Evolutionary conservation across 257 asterid genomes (phyloP).

Genomic region (Solanum megistacrolobum): DNA sequence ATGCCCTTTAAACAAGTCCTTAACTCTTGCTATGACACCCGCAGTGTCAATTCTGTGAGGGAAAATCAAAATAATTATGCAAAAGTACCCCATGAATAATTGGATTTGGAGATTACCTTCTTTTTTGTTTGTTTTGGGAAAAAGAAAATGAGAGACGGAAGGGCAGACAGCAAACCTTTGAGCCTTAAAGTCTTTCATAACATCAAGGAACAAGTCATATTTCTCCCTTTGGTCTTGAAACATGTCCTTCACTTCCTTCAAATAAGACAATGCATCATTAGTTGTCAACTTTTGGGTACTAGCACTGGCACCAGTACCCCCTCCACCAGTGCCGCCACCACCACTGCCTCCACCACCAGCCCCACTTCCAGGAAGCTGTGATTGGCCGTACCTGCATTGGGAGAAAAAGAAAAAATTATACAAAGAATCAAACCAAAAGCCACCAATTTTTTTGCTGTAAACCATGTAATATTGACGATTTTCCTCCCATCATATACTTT

Average conservation of each 20-base stretch:
- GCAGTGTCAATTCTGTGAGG: constrained; percentile 41
- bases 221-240: constrained; percentile 55
- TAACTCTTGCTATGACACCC: constrained; percentile 57
- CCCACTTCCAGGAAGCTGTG: constrained; percentile 12
- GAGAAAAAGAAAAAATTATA: not conserved
- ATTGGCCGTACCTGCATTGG: not conserved
- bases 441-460: not conserved
- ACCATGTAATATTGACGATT: not conserved
- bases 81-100: not conserved
- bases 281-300: constrained; percentile 45
- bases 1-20: constrained; percentile 61
- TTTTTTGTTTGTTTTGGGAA: not conserved
- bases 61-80: constrained; percentile 3
- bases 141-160: not conserved
- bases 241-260: constrained; percentile 59
- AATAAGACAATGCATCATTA: constrained; percentile 44
- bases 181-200: constrained; percentile 62
- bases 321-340: not conserved
- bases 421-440: not conserved
- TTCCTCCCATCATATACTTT: not conserved
- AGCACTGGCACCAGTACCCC: constrained; percentile 23
- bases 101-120: not conserved
- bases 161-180: constrained; percentile 31
- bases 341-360: constrained; percentile 17
- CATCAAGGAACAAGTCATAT: constrained; percentile 56